A percentile compares a stretch with the other conserved stretches of the same genome.
phyloP scores from a whole-genome alignment of 2,329 filamentous ascomycete genomes.

The Aspergillus texensis region DNA sequence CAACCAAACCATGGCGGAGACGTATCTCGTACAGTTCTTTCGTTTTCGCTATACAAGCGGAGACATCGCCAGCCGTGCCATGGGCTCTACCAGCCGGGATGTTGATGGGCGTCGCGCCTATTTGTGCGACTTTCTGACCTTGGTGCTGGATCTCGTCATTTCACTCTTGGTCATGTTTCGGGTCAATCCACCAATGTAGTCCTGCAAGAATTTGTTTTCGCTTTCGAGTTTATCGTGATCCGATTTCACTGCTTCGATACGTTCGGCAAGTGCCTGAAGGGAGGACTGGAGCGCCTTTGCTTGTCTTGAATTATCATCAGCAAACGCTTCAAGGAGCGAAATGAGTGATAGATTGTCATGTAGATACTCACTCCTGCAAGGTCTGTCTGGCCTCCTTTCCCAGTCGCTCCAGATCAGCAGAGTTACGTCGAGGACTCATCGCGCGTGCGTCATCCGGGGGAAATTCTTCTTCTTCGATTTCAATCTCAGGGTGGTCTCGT shows the following conservation, averaged over 20 bases:
- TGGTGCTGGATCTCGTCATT: constrained; percentile 55
- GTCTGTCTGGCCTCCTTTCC: constrained; percentile 75
- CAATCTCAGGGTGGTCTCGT: constrained; percentile 72
- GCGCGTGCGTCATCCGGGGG: constrained; percentile 86
- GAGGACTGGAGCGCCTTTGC: constrained; percentile 87
- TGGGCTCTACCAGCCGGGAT: constrained; percentile 13
- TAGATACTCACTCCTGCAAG: constrained; percentile 59
- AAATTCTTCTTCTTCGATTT: constrained; percentile 72
- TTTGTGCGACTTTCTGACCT: constrained; percentile 52
- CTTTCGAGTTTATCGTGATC: constrained; percentile 96
- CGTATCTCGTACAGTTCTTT: constrained; percentile 16
- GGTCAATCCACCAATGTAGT: constrained; percentile 96
- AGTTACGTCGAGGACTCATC: constrained; percentile 92
- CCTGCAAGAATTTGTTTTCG: constrained; percentile 96
- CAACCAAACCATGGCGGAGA: constrained; percentile 5
- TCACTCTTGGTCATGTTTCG: constrained; percentile 65
- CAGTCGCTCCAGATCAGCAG: constrained; percentile 85
- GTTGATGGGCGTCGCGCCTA: constrained; percentile 22
- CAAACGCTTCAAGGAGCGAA: background rate
- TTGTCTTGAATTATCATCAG: constrained; percentile 61
- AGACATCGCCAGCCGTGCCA: constrained; percentile 15
- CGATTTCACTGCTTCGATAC: constrained; percentile 89
- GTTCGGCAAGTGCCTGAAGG: constrained; percentile 84
- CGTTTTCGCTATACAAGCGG: constrained; percentile 18
- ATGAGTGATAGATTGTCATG: background rate